These are phyloP conservation scores for Vitis hybrid DNA, from an alignment of 177 flowering plant genomes.

Conservation along the genomic window DNA sequence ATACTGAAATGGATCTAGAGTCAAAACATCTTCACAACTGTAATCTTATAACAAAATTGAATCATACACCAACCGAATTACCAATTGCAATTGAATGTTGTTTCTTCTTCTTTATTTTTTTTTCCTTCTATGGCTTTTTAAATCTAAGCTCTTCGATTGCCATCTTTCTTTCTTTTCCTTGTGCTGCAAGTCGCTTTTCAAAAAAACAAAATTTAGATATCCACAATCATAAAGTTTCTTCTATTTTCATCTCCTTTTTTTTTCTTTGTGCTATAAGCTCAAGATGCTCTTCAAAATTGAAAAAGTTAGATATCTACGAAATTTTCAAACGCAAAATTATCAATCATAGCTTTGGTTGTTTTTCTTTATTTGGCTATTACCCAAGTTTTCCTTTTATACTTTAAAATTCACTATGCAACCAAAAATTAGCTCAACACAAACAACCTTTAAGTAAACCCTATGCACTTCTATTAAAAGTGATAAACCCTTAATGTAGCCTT, in stretches of 20 bases:
- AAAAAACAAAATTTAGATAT: slow-evolving; percentile 47
- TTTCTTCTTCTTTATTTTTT: slow-evolving; percentile 72
- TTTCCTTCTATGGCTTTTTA: slow-evolving; percentile 74
- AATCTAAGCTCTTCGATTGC: slow-evolving; percentile 75
- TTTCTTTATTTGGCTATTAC: no score
- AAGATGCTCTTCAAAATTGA: no score
- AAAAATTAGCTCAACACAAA: no score
- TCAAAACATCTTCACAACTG: not conserved
- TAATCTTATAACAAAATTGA: not conserved
- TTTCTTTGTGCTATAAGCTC: no score
- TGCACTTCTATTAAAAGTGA: no score
- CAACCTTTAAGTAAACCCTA: no score
- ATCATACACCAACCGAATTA: slow-evolving; percentile 23
- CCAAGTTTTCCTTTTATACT: no score
- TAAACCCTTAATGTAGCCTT: not conserved
- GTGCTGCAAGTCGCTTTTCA: slow-evolving; percentile 92
- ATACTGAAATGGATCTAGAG: not conserved
- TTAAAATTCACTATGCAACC: no score
- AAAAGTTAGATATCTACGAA: no score
- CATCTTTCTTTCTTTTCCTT: slow-evolving; percentile 78
- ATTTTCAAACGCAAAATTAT: no score
- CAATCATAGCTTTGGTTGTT: no score
- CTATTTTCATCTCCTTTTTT: no score
- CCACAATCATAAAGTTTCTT: not conserved
- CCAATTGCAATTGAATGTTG: slow-evolving; percentile 80